These are phyloP conservation scores for Dendrobium huoshanense DNA, from an alignment of 106 monocot genomes.

Conservation along the genomic window DNA sequence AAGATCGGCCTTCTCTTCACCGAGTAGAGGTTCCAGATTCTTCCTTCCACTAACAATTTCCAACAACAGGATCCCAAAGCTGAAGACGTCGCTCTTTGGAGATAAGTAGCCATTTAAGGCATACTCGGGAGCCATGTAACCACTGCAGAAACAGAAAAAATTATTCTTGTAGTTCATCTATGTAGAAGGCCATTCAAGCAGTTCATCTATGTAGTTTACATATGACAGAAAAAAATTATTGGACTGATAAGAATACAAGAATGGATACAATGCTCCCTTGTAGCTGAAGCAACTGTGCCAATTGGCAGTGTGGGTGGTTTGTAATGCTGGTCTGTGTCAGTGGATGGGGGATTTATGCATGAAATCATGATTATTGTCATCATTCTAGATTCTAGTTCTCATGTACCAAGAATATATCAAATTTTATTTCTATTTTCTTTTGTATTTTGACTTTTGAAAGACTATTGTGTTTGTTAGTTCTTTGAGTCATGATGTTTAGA, in stretches of 20 bases:
- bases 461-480: background rate
- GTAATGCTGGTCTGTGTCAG: background rate
- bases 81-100: conserved; percentile 5
- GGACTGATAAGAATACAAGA: background rate
- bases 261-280: background rate
- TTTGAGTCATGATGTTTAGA: too few species aligned
- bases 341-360: background rate
- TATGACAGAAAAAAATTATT: background rate
- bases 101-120: conserved; percentile 8
- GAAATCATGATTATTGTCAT: background rate
- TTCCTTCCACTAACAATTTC: conserved; percentile 11
- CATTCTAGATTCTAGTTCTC: background rate
- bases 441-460: background rate
- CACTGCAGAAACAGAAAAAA: background rate
- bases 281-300: background rate
- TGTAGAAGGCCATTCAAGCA: background rate
- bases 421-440: background rate
- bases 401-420: background rate
- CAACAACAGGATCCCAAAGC: conserved; percentile 1
- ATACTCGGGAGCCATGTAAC: conserved; percentile 5
- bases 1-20: background rate
- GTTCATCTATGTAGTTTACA: background rate
- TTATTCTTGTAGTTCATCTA: background rate
- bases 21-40: background rate
- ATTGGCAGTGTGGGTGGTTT: background rate